phyloP scores from a whole-genome alignment of 1,284 basidiomycete species.

The Agroathelia rolfsii region DNA sequence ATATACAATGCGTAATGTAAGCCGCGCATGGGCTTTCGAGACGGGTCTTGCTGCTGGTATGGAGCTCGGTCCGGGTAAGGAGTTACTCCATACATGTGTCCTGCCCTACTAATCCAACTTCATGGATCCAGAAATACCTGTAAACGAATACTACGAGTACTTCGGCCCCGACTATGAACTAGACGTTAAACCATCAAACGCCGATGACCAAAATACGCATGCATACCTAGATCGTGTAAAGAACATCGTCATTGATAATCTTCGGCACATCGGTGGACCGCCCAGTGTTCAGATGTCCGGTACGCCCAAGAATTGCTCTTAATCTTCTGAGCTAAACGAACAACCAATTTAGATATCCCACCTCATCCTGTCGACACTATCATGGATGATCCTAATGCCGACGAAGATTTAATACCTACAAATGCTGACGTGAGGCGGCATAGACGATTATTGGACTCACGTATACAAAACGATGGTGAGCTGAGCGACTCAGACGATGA shows the following conservation, averaged over 20 bases:
- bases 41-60: slow-evolving; percentile 89
- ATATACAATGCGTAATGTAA: slow-evolving; percentile 95
- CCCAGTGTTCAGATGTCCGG: slow-evolving; percentile 87
- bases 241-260: slow-evolving; percentile 84
- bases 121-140: slow-evolving; percentile 80
- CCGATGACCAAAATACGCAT: slow-evolving; percentile 90
- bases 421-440: slow-evolving; percentile 72
- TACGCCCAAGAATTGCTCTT: too few species aligned
- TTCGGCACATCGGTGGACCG: slow-evolving; percentile 76
- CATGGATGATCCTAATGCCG: slow-evolving; percentile 69
- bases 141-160: slow-evolving; percentile 97
- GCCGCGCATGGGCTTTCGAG: slow-evolving; percentile 93
- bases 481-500: slow-evolving; percentile 82
- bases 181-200: slow-evolving; percentile 93
- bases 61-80: too few species aligned
- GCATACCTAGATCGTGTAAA: slow-evolving; percentile 93
- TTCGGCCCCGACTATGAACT: slow-evolving; percentile 94
- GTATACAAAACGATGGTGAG: slow-evolving; percentile 71
- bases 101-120: too few species aligned
- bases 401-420: slow-evolving; percentile 72
- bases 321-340: too few species aligned
- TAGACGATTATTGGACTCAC: slow-evolving; percentile 59
- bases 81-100: too few species aligned
- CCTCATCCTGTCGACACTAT: slow-evolving; percentile 67
- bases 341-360: slow-evolving; percentile 59